phyloP scores from a whole-genome alignment of 148 eudicot genomes.

The Agrostemma githago region DNA sequence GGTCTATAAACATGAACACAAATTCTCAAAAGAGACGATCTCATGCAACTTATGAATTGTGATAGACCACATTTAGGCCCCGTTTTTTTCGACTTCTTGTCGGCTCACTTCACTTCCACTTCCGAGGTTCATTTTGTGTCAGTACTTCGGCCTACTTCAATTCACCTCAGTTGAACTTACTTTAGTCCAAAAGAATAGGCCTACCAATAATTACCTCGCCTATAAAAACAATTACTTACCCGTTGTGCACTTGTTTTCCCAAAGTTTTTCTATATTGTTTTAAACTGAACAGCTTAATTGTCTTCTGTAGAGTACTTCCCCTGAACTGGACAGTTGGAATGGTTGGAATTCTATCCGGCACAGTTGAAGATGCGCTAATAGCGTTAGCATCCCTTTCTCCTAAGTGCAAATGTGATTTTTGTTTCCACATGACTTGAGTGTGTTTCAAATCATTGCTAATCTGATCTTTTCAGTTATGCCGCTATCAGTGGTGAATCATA shows the following conservation, averaged over 20 bases:
- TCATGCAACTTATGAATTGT: background rate
- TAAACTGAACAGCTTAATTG: slow-evolving; percentile 7
- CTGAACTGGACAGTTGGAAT: slow-evolving; percentile 93
- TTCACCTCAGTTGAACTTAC: too few species aligned
- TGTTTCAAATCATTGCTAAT: slow-evolving; percentile 4
- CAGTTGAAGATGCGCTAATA: slow-evolving; percentile 84
- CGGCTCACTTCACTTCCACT: too few species aligned
- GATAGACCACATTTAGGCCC: background rate
- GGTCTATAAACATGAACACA: background rate
- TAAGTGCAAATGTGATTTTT: background rate
- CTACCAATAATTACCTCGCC: too few species aligned
- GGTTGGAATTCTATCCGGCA: slow-evolving; percentile 87
- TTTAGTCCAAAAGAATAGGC: too few species aligned
- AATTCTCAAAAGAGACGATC: background rate
- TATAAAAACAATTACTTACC: too few species aligned
- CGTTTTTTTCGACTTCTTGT: too few species aligned
- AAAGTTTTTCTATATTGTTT: background rate
- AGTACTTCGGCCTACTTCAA: too few species aligned
- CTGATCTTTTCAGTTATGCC: slow-evolving; percentile 61
- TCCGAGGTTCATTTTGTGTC: too few species aligned
- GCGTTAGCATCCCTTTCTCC: slow-evolving; percentile 40
- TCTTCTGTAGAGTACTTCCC: slow-evolving; percentile 63
- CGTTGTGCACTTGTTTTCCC: too few species aligned
- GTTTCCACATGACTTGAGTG: slow-evolving; percentile 2
- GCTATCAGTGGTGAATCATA: slow-evolving; percentile 60